Base-by-base conservation (phyloP, 2,329 filamentous ascomycete genomes). In the Cladosporium sp. region DNA sequence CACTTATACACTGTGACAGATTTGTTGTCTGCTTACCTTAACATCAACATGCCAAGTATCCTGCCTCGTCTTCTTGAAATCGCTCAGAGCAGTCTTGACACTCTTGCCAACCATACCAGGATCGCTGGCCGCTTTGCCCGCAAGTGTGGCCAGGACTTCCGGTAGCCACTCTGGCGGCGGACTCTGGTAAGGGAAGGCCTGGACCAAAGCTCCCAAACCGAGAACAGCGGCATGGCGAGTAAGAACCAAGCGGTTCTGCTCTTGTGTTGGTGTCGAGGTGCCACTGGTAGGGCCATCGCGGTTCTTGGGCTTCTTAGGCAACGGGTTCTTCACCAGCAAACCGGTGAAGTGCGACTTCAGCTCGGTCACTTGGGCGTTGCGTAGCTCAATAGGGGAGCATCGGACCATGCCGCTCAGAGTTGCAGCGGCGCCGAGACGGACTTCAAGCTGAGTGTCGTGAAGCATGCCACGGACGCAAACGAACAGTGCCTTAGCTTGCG, bases 21-120 rank as follows among this genome's bases (percentile, higher is more conserved):
- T 32, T 2, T 3, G 9, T 32, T 32, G 4, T 32, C 17, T 45
- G 75, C 84, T 74, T 77, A 96, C 94, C 88, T 96, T 97, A 66
- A 96, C 90, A 77, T 99, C 94, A 60, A 96, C 93, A 68, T 88
- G 88, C 94, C 94, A 99, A 65, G 93, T 99, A 78, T 99, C 94
- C 74, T 99, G 94, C 72, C 94, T 86, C 45, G 94, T 99, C 83
- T 99, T 99, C 79, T 99, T 99, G 80, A 99, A 99, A 69, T 99
- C 95, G 60, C 91, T 91, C 63, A 99, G 78, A 35, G 97, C 92
- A 17, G 83, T 83, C 81, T 99, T 99, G 10, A 96, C 95, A 59
- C 93, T 94, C 75, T 96, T 96, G 2, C 94, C 94, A 56, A 99
- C 92, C 58, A 95, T 87, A 0, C 94, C 94, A 0, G 91, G 86